Conservation (phyloP, 768 basidiomycete species). For the Trametes gibbosa region DNA sequence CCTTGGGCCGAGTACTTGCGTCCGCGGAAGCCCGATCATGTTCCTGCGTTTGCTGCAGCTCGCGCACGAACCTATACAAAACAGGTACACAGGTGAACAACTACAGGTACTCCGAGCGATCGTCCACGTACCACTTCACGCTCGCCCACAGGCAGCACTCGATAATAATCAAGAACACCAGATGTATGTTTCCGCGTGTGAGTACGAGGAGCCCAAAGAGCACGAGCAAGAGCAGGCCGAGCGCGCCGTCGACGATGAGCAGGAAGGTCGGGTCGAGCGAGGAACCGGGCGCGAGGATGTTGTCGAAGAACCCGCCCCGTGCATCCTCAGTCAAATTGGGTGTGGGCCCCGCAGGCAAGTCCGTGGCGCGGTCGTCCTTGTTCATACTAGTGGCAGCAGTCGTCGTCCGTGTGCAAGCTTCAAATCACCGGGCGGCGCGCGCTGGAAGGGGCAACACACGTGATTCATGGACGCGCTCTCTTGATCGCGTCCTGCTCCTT, state of each 20-base stretch:
- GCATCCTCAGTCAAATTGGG: slow-evolving; percentile 1
- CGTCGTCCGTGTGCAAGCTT: not conserved
- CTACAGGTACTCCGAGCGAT: not conserved
- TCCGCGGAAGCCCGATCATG: not conserved
- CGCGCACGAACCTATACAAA: slow-evolving; percentile 29
- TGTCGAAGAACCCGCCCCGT: slow-evolving; percentile 40
- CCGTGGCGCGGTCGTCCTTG: not conserved
- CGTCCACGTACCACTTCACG: slow-evolving; percentile 65
- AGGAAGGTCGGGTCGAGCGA: slow-evolving; percentile 72
- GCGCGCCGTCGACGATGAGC: slow-evolving; percentile 58
- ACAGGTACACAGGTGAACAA: slow-evolving; percentile 26
- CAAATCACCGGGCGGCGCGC: not conserved
- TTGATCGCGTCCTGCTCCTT: not conserved
- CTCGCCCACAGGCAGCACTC: slow-evolving; percentile 72
- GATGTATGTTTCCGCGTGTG: slow-evolving; percentile 64
- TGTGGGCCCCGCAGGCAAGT: not conserved
- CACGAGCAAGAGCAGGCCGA: slow-evolving; percentile 55
- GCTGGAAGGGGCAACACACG: not conserved
- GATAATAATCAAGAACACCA: slow-evolving; percentile 63
- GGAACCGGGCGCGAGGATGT: slow-evolving; percentile 71
- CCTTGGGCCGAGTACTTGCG: no score
- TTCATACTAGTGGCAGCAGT: not conserved
- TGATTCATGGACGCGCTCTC: slow-evolving; percentile 7
- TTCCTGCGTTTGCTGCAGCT: slow-evolving; percentile 22
- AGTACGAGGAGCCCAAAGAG: slow-evolving; percentile 56